Evolutionary conservation across 768 basidiomycete genomes (phyloP).

Genomic region (Russula foetens): DNA sequence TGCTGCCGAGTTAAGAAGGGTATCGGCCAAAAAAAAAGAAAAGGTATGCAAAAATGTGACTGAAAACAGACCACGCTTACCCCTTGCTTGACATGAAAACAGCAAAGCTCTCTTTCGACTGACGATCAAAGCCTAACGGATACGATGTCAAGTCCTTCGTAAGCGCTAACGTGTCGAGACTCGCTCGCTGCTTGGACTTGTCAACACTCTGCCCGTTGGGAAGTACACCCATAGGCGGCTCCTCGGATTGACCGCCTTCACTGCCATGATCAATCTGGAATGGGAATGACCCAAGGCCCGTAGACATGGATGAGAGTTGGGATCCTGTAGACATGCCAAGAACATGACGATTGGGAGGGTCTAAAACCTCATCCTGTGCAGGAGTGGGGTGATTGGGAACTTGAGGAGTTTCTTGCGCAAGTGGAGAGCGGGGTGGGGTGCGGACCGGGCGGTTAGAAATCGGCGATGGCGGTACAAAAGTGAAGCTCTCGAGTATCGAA

Average conservation of each 20-base stretch:
- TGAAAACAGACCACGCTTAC: background rate
- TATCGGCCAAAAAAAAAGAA: background rate
- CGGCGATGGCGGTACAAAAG: constrained; percentile 83
- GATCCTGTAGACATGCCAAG: constrained; percentile 71
- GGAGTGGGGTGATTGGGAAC: background rate
- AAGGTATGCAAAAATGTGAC: background rate
- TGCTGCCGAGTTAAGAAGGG: background rate
- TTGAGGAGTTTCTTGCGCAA: constrained; percentile 41
- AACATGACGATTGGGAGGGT: constrained; percentile 49
- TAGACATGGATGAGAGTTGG: constrained; percentile 68
- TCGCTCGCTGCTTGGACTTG: constrained; percentile 57
- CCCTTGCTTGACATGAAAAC: constrained; percentile 1
- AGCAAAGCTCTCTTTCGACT: constrained; percentile 10
- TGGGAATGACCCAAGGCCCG: constrained; percentile 77
- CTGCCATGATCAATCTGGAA: constrained; percentile 73
- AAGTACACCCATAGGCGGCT: background rate
- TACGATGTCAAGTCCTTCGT: constrained; percentile 81
- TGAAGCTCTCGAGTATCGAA: constrained; percentile 81
- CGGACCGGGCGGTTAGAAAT: constrained; percentile 75
- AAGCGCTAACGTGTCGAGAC: constrained; percentile 76
- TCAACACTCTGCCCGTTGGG: background rate
- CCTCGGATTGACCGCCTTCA: constrained; percentile 18
- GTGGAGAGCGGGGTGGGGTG: constrained; percentile 67
- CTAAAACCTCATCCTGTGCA: constrained; percentile 9
- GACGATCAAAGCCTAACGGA: constrained; percentile 60